Evolutionary conservation across 2,329 filamentous ascomycete genomes (phyloP), one percentile per base, ranked within the genome.

Genomic region (Trichophyton simii): DNA sequence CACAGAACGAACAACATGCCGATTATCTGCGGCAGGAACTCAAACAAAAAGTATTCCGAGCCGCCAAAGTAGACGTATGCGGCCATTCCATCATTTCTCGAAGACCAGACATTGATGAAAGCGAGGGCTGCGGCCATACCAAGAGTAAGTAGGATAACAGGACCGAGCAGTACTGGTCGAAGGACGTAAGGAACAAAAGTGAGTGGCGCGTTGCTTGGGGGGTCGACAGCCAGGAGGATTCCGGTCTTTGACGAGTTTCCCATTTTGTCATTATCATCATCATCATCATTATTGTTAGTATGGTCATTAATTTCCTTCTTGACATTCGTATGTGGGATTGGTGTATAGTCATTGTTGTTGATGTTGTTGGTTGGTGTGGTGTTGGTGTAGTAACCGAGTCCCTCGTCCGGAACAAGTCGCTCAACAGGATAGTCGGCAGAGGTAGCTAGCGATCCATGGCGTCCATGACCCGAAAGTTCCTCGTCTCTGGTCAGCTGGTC

Each of bases 401-500:
- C 76, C 44, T 77, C 73, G 63, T 78, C 75, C 50, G 77, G 77
- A 1, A 83, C 68, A 38, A 82, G 74, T 31, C 78, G 74, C 38
- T 82, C 78, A 15, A 78, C 75, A 2, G 80, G 78, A 63, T 82
- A 82, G 15, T 60, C 60, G 15, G 67, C 66, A 18, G 41, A 44
- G n/a, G 68, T 72, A 0, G 65, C 65, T 64, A 74, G 65, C 57
- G 79, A 78, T 60, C 79, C 73, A 59, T 82, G 79, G 66, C 81
- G 75, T 60, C 79, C 76, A 61, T 80, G 77, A 8, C 81, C 79
- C 62, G 78, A 75, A 4, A 84, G 79, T 63, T 88, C 84, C 62
- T 86, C 86, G 68, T 88, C 83, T 57, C 87, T 80, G 4, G 90
- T 95, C 67, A 97, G 78, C 65, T 92, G 89, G 65, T 95, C 88